These are phyloP conservation scores for Bipolaris oryzae DNA, from an alignment of 2,329 filamentous ascomycete species.

Conservation along the genomic window DNA sequence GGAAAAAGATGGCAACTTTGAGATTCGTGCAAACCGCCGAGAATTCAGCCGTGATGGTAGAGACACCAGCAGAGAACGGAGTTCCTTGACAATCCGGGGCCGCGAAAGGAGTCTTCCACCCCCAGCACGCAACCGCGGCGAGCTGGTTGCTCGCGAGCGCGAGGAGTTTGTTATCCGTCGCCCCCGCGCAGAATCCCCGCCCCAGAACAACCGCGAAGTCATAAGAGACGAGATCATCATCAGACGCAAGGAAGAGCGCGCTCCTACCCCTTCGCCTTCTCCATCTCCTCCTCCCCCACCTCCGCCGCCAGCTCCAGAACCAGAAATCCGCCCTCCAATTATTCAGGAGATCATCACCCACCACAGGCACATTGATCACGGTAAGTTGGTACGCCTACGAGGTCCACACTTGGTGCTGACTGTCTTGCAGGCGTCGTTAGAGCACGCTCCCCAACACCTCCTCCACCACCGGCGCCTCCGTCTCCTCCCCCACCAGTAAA, in stretches of 20 bases:
- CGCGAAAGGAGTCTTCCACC: constrained; percentile 48
- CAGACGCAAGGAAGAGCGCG: constrained; percentile 51
- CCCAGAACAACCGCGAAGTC: constrained; percentile 44
- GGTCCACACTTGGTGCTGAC: constrained; percentile 6
- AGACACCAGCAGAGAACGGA: constrained; percentile 44
- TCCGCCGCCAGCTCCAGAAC: constrained; percentile 60
- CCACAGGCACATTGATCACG: constrained; percentile 86
- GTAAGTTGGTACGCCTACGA: constrained; percentile 55
- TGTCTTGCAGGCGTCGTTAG: constrained; percentile 51
- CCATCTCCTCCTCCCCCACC: constrained; percentile 53
- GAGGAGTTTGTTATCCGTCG: constrained; percentile 52
- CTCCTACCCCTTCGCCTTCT: constrained; percentile 62
- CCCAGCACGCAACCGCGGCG: constrained; percentile 42
- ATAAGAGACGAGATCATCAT: constrained; percentile 53
- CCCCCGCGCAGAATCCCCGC: constrained; percentile 44
- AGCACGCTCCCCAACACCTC: constrained; percentile 55
- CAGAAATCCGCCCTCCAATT: constrained; percentile 77
- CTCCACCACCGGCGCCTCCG: constrained; percentile 53
- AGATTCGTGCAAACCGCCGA: constrained; percentile 45
- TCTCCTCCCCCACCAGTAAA: constrained; percentile 57
- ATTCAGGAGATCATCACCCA: constrained; percentile 90
- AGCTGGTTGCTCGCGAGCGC: constrained; percentile 48
- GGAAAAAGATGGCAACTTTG: constrained; percentile 49
- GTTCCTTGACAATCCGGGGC: constrained; percentile 42
- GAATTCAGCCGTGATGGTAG: constrained; percentile 45